Percentiles rank a stretch among this genome's conserved stretches.
Conservation (phyloP, 305 asterid genomes). For the Rubia tinctorum region DNA sequence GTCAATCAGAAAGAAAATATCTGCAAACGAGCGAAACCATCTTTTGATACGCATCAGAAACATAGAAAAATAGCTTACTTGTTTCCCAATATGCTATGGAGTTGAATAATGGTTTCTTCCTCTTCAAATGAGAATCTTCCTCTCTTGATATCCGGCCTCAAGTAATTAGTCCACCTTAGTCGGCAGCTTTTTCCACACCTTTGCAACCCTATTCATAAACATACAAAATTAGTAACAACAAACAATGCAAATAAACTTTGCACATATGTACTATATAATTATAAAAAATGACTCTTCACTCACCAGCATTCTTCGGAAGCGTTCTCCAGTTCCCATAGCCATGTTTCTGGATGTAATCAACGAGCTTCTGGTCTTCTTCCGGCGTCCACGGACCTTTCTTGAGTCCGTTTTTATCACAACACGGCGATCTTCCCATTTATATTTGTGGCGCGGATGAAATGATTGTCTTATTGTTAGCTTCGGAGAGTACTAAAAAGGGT, state of each 20-base stretch:
- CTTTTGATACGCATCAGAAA: no score
- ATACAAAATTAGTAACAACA: background rate
- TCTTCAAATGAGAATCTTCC: constrained; percentile 29
- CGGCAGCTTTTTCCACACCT: constrained; percentile 45
- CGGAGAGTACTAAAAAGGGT: background rate
- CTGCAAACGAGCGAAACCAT: no score
- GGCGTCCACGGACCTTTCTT: constrained; percentile 47
- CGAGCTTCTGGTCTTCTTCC: constrained; percentile 40
- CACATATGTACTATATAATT: no score
- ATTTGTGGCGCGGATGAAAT: background rate
- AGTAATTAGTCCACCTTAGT: constrained; percentile 37
- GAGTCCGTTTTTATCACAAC: constrained; percentile 39
- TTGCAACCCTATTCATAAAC: constrained; percentile 18
- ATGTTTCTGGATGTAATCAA: constrained; percentile 37
- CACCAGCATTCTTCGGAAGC: constrained; percentile 48
- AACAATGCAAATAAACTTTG: no score
- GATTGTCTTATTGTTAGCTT: background rate
- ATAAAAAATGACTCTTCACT: no score
- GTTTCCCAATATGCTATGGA: constrained; percentile 34
- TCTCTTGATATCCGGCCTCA: constrained; percentile 43
- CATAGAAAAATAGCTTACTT: constrained; percentile 18
- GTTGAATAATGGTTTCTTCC: constrained; percentile 36
- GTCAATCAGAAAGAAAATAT: background rate
- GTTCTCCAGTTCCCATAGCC: constrained; percentile 53
- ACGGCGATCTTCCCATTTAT: constrained; percentile 39